Conservation (phyloP, 495 filamentous ascomycete species). For the Podospora australis region DNA sequence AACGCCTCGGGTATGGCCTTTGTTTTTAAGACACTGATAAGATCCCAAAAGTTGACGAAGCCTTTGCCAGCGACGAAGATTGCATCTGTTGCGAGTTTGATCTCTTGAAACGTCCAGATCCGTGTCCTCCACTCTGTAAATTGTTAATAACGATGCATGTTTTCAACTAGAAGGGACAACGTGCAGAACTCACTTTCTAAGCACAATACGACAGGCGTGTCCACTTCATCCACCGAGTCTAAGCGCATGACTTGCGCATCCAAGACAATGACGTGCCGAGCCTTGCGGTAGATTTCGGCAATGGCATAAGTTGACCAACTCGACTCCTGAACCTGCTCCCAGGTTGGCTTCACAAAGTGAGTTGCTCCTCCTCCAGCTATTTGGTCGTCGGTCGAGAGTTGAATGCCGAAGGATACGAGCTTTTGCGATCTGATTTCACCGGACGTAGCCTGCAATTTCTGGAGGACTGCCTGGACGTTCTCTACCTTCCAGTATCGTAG, state of each 20-base stretch:
- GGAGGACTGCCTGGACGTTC: not conserved
- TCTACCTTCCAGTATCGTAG: constrained; percentile 1
- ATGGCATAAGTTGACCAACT: constrained; percentile 3
- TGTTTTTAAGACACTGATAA: too few species aligned
- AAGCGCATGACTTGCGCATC: not conserved
- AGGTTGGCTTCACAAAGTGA: constrained; percentile 1
- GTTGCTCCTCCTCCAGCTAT: not conserved
- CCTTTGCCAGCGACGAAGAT: not conserved
- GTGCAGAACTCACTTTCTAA: constrained; percentile 1
- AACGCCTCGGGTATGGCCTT: too few species aligned
- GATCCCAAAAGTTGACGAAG: not conserved
- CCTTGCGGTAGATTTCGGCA: constrained; percentile 1
- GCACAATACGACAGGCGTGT: not conserved
- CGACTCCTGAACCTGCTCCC: not conserved
- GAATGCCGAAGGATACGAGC: not conserved
- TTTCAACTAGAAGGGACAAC: not conserved
- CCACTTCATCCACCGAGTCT: not conserved
- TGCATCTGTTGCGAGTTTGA: not conserved
- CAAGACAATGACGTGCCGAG: not conserved
- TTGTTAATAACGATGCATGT: not conserved
- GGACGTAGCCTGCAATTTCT: not conserved
- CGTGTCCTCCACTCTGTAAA: constrained; percentile 1
- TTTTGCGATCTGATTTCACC: not conserved
- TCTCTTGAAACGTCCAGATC: constrained; percentile 6
- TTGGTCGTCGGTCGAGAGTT: not conserved